Base-by-base conservation (phyloP, 345 rosid species). In the Salix arbutifolia region DNA sequence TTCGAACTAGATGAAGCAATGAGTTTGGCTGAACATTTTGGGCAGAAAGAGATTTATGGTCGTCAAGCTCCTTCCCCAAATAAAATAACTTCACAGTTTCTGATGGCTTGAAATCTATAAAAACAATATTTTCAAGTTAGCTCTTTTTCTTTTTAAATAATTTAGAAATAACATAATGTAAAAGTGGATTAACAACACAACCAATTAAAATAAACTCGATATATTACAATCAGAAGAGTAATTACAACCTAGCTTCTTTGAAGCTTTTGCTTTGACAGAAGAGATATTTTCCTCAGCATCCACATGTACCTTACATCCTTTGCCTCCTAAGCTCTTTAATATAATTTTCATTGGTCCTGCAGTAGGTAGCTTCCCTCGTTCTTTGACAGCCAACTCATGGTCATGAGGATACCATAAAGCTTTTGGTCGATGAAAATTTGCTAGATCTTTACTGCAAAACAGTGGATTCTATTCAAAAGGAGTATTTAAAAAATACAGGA, bases 331-430 rank as follows among this genome's bases (percentile, higher is more conserved):
- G 84, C 98, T 96, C 92, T 93, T 96, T 44, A 96, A 74, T 73
- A 96, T 84, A 72, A 93, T 83, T 85, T 91, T 93, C 99, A 93
- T 92, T 66, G 91, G 88, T 48, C 99, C 94, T 65, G 83, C 86
- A 8, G 95, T 83, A 40, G 96, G 91, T 69, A 90, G 85, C 88
- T 90, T 92, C 75, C 89, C 92, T 87, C 87, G 97, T 78, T 89
- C 91, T 85, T 92, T 92, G 74, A 91, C 92, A 70, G 96, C 97
- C 77, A 93, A 90, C 86, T 92, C 98, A 88, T 86, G 92, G 79
- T 89, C 97, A 83, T 92, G 96, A 23, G 98, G 99, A 86, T 90
- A 96, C 99, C 99, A 96, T 65, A 90, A 77, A 61, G 96, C 93
- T 87, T 90, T 92, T 62, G 99, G 98, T 69, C 94, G 96, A 84